phyloP scores from a whole-genome alignment of 2,329 filamentous ascomycete genomes.

The Nemania sp. region DNA sequence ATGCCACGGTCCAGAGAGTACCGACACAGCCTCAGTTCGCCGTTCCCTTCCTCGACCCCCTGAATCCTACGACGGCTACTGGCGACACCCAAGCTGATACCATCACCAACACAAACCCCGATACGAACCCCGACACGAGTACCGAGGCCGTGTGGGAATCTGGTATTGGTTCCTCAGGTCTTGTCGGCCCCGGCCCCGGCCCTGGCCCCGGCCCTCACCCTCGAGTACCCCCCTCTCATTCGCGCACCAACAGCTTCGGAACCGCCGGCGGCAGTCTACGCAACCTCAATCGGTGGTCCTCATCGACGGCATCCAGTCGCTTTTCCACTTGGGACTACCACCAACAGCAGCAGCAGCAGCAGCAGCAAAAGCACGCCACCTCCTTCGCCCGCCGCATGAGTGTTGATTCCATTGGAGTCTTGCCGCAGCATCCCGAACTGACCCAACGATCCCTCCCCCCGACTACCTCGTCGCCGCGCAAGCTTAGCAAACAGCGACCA shows the following conservation, averaged over 20 bases:
- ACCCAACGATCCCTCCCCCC: slow-evolving; percentile 15
- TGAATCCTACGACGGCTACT: slow-evolving; percentile 13
- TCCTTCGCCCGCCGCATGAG: slow-evolving; percentile 50
- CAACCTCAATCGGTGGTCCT: slow-evolving; percentile 58
- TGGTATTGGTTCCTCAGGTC: not conserved
- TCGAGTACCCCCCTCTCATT: slow-evolving; percentile 23
- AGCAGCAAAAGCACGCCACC: slow-evolving; percentile 35
- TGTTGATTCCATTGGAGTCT: slow-evolving; percentile 47
- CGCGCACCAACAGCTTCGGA: slow-evolving; percentile 36
- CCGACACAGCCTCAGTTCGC: slow-evolving; percentile 27
- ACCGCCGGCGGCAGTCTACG: slow-evolving; percentile 49
- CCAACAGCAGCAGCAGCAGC: slow-evolving; percentile 32
- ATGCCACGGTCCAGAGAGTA: slow-evolving; percentile 19
- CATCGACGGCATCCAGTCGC: slow-evolving; percentile 56
- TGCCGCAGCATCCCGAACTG: slow-evolving; percentile 30
- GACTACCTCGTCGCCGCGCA: slow-evolving; percentile 34
- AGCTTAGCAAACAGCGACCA: slow-evolving; percentile 36
- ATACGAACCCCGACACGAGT: not conserved
- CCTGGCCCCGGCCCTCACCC: slow-evolving; percentile 13
- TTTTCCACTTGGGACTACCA: slow-evolving; percentile 43
- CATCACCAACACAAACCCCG: not conserved
- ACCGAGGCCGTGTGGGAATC: not conserved
- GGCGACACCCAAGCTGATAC: not conserved
- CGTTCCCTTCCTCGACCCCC: slow-evolving; percentile 26
- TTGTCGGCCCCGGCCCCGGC: slow-evolving; percentile 8